A percentile compares a stretch with the other conserved stretches of the same genome.
Evolutionary conservation across 2,329 filamentous ascomycete species (phyloP).

Genomic region (Botrytis sinoallii): DNA sequence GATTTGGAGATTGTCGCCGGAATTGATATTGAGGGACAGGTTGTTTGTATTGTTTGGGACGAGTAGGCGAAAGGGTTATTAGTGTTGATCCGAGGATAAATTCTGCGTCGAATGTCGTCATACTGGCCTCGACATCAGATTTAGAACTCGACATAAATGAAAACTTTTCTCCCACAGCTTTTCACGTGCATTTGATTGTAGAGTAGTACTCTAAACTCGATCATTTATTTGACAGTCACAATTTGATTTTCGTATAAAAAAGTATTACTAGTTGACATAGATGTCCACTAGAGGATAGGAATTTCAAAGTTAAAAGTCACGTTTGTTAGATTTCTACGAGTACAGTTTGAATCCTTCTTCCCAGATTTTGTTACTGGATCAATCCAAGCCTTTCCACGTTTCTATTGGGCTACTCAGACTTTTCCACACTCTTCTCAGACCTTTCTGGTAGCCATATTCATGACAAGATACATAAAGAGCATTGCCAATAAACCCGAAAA

Average conservation of each 20-base stretch:
- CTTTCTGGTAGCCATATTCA: neutral
- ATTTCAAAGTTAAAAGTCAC: neutral
- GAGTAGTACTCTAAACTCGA: neutral
- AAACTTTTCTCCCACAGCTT: accelerated
- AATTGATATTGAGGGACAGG: conserved; percentile 28
- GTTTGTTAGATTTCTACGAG: neutral
- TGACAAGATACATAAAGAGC: neutral
- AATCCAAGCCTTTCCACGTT: neutral
- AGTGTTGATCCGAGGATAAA: neutral
- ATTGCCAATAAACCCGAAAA: neutral
- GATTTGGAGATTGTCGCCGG: conserved; percentile 33
- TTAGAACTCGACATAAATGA: neutral
- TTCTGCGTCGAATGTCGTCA: accelerated
- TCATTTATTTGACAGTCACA: neutral
- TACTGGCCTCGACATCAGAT: too few species aligned
- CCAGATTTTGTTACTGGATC: neutral
- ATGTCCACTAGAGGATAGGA: neutral
- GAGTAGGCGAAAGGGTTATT: conserved; percentile 22
- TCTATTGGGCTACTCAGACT: neutral
- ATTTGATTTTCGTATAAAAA: accelerated
- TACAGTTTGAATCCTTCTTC: neutral
- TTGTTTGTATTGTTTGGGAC: conserved; percentile 35
- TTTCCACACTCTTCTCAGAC: too few species aligned
- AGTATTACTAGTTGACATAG: neutral
- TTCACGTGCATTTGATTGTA: neutral